phyloP scores from a whole-genome alignment of 176 grass and related monocot species.

The Saccharum officinarum region DNA sequence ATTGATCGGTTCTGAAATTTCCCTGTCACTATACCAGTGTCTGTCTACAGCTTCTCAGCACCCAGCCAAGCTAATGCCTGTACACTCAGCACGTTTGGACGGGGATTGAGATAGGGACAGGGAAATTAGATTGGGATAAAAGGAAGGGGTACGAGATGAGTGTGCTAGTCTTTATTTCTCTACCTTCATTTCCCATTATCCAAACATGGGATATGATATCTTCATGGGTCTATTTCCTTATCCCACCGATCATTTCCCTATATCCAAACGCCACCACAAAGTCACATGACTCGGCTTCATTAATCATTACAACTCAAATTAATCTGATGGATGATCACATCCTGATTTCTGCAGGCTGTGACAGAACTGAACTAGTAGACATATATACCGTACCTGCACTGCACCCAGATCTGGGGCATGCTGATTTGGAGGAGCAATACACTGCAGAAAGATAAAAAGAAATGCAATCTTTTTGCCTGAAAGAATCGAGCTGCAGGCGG shows the following conservation, averaged over 20 bases:
- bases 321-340: neutral
- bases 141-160: no score
- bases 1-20: neutral
- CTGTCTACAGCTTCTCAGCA: neutral
- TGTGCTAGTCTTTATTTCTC: no score
- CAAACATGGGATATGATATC: no score
- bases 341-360: neutral
- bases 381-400: neutral
- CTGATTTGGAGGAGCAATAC: neutral
- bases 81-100: no score
- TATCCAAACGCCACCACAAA: no score
- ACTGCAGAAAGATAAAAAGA: neutral
- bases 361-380: neutral
- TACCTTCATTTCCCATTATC: no score
- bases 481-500: neutral
- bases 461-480: neutral
- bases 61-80: neutral
- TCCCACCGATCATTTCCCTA: no score
- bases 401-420: slow-evolving; percentile 7
- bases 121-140: no score
- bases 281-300: neutral
- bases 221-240: no score
- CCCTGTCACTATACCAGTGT: neutral
- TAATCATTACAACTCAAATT: neutral
- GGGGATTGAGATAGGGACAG: no score